Conservation (phyloP, 1,139 yeast genomes). For the Kodamaea suecica region DNA sequence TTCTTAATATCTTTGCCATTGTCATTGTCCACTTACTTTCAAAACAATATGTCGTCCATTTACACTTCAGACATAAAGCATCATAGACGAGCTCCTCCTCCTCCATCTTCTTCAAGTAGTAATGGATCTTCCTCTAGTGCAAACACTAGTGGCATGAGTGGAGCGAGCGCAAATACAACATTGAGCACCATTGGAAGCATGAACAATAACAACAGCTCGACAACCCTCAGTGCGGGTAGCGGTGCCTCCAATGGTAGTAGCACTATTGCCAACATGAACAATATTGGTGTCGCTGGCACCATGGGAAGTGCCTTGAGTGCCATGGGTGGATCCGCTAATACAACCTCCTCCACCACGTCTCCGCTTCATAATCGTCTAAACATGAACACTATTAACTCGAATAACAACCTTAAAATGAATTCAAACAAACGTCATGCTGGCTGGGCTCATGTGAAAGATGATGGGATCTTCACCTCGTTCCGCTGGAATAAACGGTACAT, state of each 20-base stretch:
- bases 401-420: conserved; percentile 15
- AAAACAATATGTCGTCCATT: conserved; percentile 42
- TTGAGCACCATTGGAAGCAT: neutral
- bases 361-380: conserved; percentile 1
- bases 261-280: neutral
- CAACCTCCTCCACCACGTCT: neutral
- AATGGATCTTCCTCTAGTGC: conserved; percentile 5
- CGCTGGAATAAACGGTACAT: conserved; percentile 89
- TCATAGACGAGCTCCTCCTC: conserved; percentile 45
- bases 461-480: conserved; percentile 74
- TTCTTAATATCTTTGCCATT: no score
- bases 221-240: neutral
- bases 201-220: conserved; percentile 2
- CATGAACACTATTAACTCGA: conserved; percentile 3
- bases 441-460: conserved; percentile 92
- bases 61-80: conserved; percentile 45
- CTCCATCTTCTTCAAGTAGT: conserved; percentile 28
- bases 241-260: neutral
- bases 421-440: conserved; percentile 50
- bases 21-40: no score
- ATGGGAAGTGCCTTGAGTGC: conserved; percentile 1
- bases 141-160: conserved; percentile 1
- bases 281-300: neutral
- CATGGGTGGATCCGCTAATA: neutral
- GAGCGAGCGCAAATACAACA: conserved; percentile 8